Evolutionary conservation across 805 yeast species (phyloP), one percentile per base, ranked within the genome.

Genomic region (Starmerella vaccinii): DNA sequence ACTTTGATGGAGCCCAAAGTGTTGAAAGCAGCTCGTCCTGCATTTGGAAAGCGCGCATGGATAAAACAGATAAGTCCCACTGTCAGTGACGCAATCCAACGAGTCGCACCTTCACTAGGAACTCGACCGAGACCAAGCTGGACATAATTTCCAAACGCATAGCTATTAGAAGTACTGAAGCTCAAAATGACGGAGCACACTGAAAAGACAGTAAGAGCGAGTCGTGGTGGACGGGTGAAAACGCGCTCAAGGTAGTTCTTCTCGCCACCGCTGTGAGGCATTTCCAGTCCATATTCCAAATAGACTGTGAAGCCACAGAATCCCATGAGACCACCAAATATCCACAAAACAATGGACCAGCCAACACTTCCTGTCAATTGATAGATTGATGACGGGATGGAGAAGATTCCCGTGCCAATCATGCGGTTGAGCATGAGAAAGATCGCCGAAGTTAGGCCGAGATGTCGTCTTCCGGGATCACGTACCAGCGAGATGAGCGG

Each of bases 391-490:
- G 84, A 76, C 1, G 86, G 82, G 4, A 84, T 77, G 37, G 81
- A 72, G 64, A 81, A 82, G 34, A 82, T 79, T 24, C 88, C 89
- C 2, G 87, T 80, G 38, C 89, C 89, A 47, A 82, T 75, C 77
- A 81, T 81, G 58, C 82, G 73, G 64, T 82, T 82, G 54, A 81
- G 68, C 61, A 80, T 77, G 48, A 82, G 59, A 29, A 67, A 65
- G 18, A 63, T 58, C 1, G 72, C 64, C 2, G 70, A 65, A 3
- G 55, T 34, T 3, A 65, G 55, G 2, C 72, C 72, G 19, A 68
- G 43, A 41, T 59, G 61, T 27, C 61, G 47, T 22, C 37, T 16
- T 2, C 32, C n/a, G 1, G 48, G 18, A 6, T 10, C 42, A 15
- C n/a, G 24, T 15, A 16, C 46, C 2, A 22, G 38, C 3, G 45